phyloP scores from a whole-genome alignment of 108 stramenopile genomes.

The Stephanodiscus triporus region DNA sequence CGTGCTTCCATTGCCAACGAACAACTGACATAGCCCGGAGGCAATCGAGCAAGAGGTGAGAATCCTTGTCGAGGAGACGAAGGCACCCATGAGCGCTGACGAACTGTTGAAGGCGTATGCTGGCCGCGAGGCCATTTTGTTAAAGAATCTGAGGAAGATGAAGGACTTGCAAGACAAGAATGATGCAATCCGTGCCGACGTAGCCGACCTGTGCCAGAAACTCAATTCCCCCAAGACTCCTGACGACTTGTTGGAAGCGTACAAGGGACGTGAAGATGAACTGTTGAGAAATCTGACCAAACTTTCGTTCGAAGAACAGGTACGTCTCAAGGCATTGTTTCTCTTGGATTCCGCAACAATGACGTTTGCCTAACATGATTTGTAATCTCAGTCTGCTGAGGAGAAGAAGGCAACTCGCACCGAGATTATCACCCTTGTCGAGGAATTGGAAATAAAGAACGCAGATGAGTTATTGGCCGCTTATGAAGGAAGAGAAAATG shows the following conservation, averaged over 20 bases:
- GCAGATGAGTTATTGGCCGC: conserved; percentile 19
- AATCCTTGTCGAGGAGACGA: conserved; percentile 9
- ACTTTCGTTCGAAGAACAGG: too few relatives aligned
- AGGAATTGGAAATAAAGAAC: not conserved
- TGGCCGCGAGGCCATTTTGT: not conserved
- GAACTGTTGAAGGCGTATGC: conserved; percentile 1
- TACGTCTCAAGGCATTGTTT: too few relatives aligned
- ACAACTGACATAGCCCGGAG: not conserved
- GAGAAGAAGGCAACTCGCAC: too few relatives aligned
- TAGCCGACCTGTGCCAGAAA: not conserved
- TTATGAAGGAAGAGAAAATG: conserved; percentile 18
- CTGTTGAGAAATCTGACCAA: not conserved
- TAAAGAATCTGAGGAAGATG: conserved; percentile 10
- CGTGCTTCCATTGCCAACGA: not conserved
- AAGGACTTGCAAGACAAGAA: conserved; percentile 1
- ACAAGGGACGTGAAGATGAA: conserved; percentile 9
- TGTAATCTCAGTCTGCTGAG: too few relatives aligned
- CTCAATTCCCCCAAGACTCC: not conserved
- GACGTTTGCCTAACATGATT: too few relatives aligned
- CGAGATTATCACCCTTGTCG: too few relatives aligned
- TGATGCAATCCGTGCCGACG: not conserved
- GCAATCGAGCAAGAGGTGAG: conserved; percentile 2
- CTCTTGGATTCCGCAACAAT: too few relatives aligned
- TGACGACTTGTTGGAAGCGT: conserved; percentile 9
- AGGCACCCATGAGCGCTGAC: not conserved